Percentiles rank a stretch among this genome's conserved stretches.
Conservation (phyloP, 805 yeast species). For the Limtongia smithiae region DNA sequence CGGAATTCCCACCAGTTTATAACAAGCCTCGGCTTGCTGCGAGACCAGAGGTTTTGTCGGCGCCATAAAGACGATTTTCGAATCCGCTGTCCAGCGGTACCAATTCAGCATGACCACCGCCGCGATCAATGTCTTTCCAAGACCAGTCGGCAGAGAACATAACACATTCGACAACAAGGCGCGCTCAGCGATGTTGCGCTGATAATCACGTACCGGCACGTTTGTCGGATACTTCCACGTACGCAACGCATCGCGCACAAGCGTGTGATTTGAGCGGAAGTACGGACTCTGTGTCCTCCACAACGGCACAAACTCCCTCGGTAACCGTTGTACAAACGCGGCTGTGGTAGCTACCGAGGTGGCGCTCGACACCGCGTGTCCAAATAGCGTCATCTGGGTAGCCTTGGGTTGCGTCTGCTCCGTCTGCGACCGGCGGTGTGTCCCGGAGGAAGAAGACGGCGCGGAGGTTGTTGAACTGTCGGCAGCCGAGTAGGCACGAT, state of each 20-base stretch:
- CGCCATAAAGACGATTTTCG: conserved; percentile 89
- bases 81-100: conserved; percentile 73
- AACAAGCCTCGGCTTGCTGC: conserved; percentile 91
- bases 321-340: conserved; percentile 3
- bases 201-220: conserved; percentile 81
- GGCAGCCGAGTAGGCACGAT: not conserved
- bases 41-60: conserved; percentile 96
- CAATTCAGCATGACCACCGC: conserved; percentile 89
- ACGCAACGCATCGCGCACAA: conserved; percentile 41
- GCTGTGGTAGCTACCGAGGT: not conserved
- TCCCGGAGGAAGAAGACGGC: no score
- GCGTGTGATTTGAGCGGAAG: conserved; percentile 40
- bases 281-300: conserved; percentile 13
- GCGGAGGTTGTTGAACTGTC: not conserved
- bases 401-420: not conserved
- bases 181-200: conserved; percentile 68
- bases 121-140: conserved; percentile 96
- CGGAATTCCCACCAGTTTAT: conserved; percentile 81
- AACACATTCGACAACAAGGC: conserved; percentile 71
- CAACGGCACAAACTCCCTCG: conserved; percentile 9
- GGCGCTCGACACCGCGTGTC: conserved; percentile 2
- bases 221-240: conserved; percentile 82
- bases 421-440: no score
- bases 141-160: conserved; percentile 94
- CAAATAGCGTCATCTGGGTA: conserved; percentile 11